Evolutionary conservation across 192 early-diverging fungal species (phyloP), one percentile per base, ranked within the genome.

Genomic region (Backusella liffmaniae): DNA sequence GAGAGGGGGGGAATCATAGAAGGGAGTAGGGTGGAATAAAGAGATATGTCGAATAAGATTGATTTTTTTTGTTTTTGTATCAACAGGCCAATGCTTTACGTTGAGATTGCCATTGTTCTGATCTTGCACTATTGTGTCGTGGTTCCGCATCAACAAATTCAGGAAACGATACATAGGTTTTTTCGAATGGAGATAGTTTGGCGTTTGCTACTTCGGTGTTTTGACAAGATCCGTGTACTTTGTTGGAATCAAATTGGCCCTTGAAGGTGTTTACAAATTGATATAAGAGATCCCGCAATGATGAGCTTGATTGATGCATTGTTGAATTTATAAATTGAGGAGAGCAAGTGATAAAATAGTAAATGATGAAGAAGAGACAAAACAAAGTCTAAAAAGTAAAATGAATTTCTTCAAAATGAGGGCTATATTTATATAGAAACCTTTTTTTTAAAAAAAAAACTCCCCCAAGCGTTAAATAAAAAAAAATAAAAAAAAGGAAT

Each of bases 131-230:
- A 7, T 23, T 68, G n/a, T 68, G 34, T 12, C 9, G 36, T 37
- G 72, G 51, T 56, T 37, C 34, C 9, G 51, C 51, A 36, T 77
- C 76, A 39, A 69, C 30, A 18, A 72, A 66, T 44, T 77, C 76
- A 12, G 76, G 76, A 66, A 77, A 77, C 1, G 76, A 77, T 36
- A 77, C 76, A 66, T 77, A 77, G 59, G 76, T 77, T 32, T 70
- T 70, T 72, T 77, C 76, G 71, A 77, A 77, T 15, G 32, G 23
- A 46, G 76, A 66, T 6, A 77, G 36, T 37, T 68, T 68, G 16
- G 67, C 32, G 35, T 68, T 68, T 68, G 67, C 67, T 37, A 37
- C n/a, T 68, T 68, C 67, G 6, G 36, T 10, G 23, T 68, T 68
- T 68, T 68, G 67, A 68, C 67, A 68, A 23, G 35, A 68, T 21